Evolutionary conservation across 1,139 yeast genomes (phyloP).

Genomic region (Hansenula lynferdii): DNA sequence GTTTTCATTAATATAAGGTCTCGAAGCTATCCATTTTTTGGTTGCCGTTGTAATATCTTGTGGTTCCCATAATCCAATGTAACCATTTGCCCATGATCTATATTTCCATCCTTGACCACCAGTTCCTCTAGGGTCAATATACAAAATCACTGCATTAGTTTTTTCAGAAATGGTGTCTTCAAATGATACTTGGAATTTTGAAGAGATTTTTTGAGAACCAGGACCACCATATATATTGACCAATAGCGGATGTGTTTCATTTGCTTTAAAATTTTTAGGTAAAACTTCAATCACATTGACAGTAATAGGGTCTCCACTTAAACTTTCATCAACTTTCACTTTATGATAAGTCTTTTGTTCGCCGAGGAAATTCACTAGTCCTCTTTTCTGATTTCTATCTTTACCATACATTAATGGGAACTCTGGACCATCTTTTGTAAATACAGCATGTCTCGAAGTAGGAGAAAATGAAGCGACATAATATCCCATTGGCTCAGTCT

Average conservation of each 20-base stretch:
- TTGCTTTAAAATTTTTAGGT: conserved; percentile 59
- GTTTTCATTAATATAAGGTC: conserved; percentile 46
- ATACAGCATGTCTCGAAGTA: conserved; percentile 48
- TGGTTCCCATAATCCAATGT: conserved; percentile 75
- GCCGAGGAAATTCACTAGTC: conserved; percentile 34
- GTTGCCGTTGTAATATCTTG: conserved; percentile 63
- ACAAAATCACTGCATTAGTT: conserved; percentile 59
- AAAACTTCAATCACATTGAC: conserved; percentile 62
- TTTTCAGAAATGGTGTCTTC: conserved; percentile 59
- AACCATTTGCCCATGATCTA: conserved; percentile 53
- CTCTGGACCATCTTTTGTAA: conserved; percentile 64
- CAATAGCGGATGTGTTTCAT: conserved; percentile 57
- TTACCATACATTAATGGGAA: conserved; percentile 53
- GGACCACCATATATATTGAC: conserved; percentile 88
- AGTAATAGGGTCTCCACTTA: conserved; percentile 25
- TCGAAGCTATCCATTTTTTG: conserved; percentile 46
- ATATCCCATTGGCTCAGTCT: conserved; percentile 49
- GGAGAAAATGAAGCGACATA: conserved; percentile 53
- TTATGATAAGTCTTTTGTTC: conserved; percentile 47
- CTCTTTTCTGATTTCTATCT: conserved; percentile 6
- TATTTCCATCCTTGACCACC: conserved; percentile 73
- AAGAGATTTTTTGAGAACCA: conserved; percentile 61
- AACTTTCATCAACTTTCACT: conserved; percentile 34
- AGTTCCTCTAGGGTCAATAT: conserved; percentile 85
- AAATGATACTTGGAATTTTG: conserved; percentile 49